Conservation (phyloP, 164 flowering plant species). For the Macadamia integrifolia region DNA sequence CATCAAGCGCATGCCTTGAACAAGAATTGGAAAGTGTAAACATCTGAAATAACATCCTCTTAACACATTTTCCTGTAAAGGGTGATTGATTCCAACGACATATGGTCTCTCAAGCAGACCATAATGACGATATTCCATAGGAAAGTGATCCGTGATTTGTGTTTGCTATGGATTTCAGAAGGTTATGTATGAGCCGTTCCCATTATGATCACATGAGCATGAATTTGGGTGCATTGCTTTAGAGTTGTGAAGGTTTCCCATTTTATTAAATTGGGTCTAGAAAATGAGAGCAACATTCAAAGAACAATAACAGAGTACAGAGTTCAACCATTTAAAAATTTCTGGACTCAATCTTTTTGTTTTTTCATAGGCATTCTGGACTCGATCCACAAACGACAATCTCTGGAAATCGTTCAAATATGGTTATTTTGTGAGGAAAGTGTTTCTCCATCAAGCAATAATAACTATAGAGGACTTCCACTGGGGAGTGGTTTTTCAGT, state of each 20-base stretch:
- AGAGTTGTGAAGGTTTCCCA: neutral
- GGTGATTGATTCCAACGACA: slow-evolving; percentile 5
- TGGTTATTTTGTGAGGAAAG: too few relatives aligned
- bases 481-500: too few relatives aligned
- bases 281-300: neutral
- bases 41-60: neutral
- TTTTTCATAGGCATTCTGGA: too few relatives aligned
- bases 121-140: slow-evolving; percentile 18
- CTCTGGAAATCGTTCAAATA: too few relatives aligned
- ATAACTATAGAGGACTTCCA: too few relatives aligned
- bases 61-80: slow-evolving; percentile 13
- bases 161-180: slow-evolving; percentile 5
- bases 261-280: neutral
- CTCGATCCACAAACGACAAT: too few relatives aligned
- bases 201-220: neutral
- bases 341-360: too few relatives aligned
- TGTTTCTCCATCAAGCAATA: too few relatives aligned
- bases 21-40: slow-evolving; percentile 15
- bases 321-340: too few relatives aligned
- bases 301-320: neutral
- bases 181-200: neutral
- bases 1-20: slow-evolving; percentile 16
- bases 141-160: slow-evolving; percentile 6
- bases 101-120: slow-evolving; percentile 7
- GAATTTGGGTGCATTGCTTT: slow-evolving; percentile 1